phyloP scores from a whole-genome alignment of 331 rosid species.

The Phaseolus coccineus region DNA sequence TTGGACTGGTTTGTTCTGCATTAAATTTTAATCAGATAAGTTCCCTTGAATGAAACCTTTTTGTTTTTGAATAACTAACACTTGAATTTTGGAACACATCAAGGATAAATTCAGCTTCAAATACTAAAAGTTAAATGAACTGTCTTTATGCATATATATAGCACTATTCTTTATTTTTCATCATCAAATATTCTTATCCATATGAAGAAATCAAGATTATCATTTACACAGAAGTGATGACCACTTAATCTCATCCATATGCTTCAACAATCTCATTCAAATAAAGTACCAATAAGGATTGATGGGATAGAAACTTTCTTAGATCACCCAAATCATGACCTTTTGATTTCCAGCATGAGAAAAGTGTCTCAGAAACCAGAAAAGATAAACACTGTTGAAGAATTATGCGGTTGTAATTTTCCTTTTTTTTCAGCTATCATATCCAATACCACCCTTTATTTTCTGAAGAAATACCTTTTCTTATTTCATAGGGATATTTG shows the following conservation, averaged over 20 bases:
- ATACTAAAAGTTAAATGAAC: background rate
- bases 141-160: background rate
- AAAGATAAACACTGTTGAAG: constrained; percentile 42
- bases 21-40: constrained; percentile 3
- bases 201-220: constrained; percentile 9
- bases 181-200: background rate
- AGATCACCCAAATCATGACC: constrained; percentile 42
- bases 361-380: constrained; percentile 41
- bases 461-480: constrained; percentile 28
- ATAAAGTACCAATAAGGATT: constrained; percentile 16
- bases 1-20: background rate
- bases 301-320: constrained; percentile 34
- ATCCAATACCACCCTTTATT: constrained; percentile 32
- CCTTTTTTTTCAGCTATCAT: constrained; percentile 8
- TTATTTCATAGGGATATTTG: constrained; percentile 34
- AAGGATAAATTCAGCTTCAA: background rate
- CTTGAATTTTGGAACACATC: background rate
- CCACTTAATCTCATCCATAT: constrained; percentile 13
- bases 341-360: constrained; percentile 41
- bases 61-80: background rate
- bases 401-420: constrained; percentile 39
- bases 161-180: background rate
- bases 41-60: background rate
- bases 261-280: constrained; percentile 30
- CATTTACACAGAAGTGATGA: constrained; percentile 21